phyloP scores from a whole-genome alignment of 78 protist species.

The Emiliania huxleyi region DNA sequence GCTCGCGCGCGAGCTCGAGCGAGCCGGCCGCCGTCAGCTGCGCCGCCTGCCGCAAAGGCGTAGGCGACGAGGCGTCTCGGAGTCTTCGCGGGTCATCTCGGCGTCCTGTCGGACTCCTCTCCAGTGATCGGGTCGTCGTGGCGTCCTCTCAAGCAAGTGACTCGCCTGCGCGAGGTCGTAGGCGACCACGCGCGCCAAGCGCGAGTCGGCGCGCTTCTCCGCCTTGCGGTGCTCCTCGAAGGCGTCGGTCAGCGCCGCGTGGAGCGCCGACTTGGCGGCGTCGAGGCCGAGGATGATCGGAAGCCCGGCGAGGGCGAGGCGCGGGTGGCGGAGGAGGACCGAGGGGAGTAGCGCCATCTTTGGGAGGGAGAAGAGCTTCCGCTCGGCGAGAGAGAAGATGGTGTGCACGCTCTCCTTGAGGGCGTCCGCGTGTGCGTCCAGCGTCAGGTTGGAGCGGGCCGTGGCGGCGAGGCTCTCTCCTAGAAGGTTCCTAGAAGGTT shows the following conservation, averaged over 20 bases:
- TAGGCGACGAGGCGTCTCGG: too few species aligned
- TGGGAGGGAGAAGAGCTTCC: constrained; percentile 22
- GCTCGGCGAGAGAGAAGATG: background rate
- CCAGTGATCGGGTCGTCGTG: too few species aligned
- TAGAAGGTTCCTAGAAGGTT: background rate
- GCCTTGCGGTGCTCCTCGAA: background rate
- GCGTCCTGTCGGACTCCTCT: too few species aligned
- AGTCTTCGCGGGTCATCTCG: too few species aligned
- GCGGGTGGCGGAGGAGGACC: background rate
- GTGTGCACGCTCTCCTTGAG: background rate
- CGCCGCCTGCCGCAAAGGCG: too few species aligned
- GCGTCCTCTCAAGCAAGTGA: too few species aligned
- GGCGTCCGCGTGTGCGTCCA: background rate
- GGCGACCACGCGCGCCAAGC: background rate
- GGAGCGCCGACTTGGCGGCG: background rate
- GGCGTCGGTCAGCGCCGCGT: background rate
- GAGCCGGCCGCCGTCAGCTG: too few species aligned
- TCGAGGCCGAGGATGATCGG: background rate
- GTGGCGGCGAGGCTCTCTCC: background rate
- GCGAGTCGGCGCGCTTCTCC: background rate
- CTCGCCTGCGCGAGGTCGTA: too few species aligned
- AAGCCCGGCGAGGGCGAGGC: background rate
- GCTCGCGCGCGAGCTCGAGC: background rate
- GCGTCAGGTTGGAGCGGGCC: background rate
- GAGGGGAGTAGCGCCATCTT: background rate